These are phyloP conservation scores for Fusarium sp. DNA, from an alignment of 2,329 filamentous ascomycete species.

Conservation along the genomic window DNA sequence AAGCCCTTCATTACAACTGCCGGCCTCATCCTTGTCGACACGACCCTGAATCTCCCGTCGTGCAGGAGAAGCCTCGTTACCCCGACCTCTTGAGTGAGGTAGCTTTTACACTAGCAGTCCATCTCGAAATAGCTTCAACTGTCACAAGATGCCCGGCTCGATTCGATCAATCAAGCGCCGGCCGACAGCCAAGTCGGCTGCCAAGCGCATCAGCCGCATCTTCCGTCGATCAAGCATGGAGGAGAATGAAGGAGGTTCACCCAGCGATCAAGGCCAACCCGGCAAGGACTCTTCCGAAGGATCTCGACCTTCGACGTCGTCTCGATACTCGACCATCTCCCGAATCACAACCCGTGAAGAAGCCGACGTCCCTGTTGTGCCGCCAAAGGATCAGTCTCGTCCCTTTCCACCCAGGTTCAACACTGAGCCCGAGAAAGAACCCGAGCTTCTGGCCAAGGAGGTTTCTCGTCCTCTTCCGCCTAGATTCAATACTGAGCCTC, in stretches of 20 bases:
- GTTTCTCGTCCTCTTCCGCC: constrained; percentile 14
- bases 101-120: neutral
- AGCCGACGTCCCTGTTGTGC: neutral
- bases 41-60: neutral
- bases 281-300: constrained; percentile 25
- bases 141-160: constrained; percentile 24
- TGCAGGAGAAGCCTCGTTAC: neutral
- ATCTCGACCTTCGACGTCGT: constrained; percentile 18
- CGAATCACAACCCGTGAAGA: constrained; percentile 30
- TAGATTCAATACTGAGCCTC: constrained; percentile 21
- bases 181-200: constrained; percentile 32
- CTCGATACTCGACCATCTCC: constrained; percentile 33
- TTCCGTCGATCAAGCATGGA: constrained; percentile 33
- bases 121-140: neutral
- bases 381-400: constrained; percentile 21
- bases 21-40: constrained; percentile 2
- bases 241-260: constrained; percentile 7
- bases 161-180: constrained; percentile 34
- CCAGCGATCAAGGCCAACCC: neutral
- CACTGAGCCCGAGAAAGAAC: constrained; percentile 15
- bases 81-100: neutral
- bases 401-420: constrained; percentile 19
- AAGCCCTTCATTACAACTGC: neutral
- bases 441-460: neutral
- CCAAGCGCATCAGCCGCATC: constrained; percentile 37